These are phyloP conservation scores for Eucalyptus pauciflora DNA, from an alignment of 345 rosid genomes.

Conservation along the genomic window DNA sequence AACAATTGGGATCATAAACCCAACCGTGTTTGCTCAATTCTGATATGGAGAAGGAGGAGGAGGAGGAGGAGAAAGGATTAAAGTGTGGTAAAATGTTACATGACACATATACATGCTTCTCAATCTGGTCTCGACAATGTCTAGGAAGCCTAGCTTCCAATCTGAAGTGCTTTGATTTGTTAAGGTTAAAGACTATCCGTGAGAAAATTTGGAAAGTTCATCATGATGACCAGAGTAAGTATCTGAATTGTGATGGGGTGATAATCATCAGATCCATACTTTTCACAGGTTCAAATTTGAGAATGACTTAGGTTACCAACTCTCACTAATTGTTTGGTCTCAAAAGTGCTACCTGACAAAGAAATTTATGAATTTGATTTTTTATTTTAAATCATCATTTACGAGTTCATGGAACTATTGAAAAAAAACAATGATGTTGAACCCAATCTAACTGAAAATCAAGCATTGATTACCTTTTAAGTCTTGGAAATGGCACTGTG, in stretches of 20 bases:
- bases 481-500: background rate
- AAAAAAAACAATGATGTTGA: background rate
- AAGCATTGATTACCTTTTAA: background rate
- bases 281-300: background rate
- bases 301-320: background rate
- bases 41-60: background rate
- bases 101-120: background rate
- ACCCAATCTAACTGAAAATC: background rate
- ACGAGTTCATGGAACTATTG: background rate
- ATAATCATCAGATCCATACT: background rate
- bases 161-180: background rate
- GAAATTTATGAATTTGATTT: background rate
- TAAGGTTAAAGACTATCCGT: background rate
- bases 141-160: background rate
- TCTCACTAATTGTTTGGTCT: background rate
- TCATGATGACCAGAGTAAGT: background rate
- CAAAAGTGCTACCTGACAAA: background rate
- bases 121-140: background rate
- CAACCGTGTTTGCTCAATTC: background rate
- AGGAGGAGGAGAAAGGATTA: background rate
- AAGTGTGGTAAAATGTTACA: background rate
- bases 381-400: background rate
- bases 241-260: background rate
- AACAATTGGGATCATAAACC: background rate
- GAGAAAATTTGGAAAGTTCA: background rate